Evolutionary conservation across 2,329 filamentous ascomycete genomes (phyloP).

Genomic region (Penicillium rolfsii): DNA sequence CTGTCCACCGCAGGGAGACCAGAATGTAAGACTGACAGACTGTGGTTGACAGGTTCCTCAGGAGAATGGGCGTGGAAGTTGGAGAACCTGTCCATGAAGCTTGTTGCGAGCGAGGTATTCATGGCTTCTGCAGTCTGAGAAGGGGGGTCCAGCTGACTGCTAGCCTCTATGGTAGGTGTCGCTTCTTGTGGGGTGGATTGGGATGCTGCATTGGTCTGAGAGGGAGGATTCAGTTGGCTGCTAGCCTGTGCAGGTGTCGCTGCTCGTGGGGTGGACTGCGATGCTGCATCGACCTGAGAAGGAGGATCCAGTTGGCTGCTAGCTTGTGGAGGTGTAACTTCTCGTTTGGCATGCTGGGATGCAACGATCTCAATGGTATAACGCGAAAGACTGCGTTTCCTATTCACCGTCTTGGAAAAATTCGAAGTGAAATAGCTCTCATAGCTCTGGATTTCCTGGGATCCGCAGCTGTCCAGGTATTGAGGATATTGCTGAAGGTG

Average conservation of each 20-base stretch:
- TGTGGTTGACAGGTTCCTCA: slow-evolving; percentile 12
- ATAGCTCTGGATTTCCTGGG: slow-evolving; percentile 38
- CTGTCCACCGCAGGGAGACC: background rate
- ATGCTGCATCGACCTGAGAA: slow-evolving; percentile 19
- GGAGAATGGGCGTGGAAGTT: slow-evolving; percentile 32
- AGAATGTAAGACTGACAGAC: slow-evolving; percentile 1
- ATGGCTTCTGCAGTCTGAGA: background rate
- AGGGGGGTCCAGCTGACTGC: background rate
- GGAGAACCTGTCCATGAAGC: slow-evolving; percentile 31
- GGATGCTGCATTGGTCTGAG: slow-evolving; percentile 21
- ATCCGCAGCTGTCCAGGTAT: slow-evolving; percentile 37
- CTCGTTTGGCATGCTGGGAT: slow-evolving; percentile 25
- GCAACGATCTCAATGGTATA: slow-evolving; percentile 37
- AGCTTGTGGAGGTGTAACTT: slow-evolving; percentile 3
- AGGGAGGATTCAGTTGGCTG: background rate
- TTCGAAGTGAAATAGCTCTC: slow-evolving; percentile 43
- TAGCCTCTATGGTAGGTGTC: slow-evolving; percentile 1
- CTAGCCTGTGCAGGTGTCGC: slow-evolving; percentile 4
- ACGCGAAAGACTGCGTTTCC: slow-evolving; percentile 42
- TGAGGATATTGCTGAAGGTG: slow-evolving; percentile 42
- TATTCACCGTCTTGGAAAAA: slow-evolving; percentile 39
- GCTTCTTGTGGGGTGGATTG: slow-evolving; percentile 22
- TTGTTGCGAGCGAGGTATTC: slow-evolving; percentile 32
- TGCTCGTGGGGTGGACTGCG: slow-evolving; percentile 24
- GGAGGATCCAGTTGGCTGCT: background rate